Conservation (phyloP, 2,329 filamentous ascomycete genomes). For the Fonsecaea pedrosoi region DNA sequence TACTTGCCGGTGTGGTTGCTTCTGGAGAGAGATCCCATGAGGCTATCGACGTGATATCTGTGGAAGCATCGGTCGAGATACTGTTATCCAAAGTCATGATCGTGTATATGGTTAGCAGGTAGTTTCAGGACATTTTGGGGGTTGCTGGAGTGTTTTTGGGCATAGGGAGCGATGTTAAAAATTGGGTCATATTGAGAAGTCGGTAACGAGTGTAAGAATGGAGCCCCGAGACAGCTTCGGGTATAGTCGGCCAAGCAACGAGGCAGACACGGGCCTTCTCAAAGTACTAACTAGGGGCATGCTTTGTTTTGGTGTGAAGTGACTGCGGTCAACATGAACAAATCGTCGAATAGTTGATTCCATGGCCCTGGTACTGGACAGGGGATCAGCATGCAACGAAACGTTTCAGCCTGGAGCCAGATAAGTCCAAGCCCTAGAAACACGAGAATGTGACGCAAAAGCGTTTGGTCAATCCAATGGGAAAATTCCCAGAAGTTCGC, state of each 20-base stretch:
- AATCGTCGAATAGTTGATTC: slow-evolving; percentile 5
- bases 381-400: slow-evolving; percentile 19
- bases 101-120: slow-evolving; percentile 10
- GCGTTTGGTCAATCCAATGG: slow-evolving; percentile 20
- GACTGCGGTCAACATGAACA: slow-evolving; percentile 10
- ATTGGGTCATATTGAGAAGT: slow-evolving; percentile 12
- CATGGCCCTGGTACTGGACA: neutral
- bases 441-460: slow-evolving; percentile 32
- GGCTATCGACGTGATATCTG: slow-evolving; percentile 24
- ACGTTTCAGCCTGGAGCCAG: slow-evolving; percentile 35
- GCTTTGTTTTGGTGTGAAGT: slow-evolving; percentile 11
- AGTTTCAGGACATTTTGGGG: slow-evolving; percentile 18
- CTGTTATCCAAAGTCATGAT: slow-evolving; percentile 28
- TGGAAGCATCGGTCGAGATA: slow-evolving; percentile 18
- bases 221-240: slow-evolving; percentile 29
- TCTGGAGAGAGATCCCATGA: slow-evolving; percentile 31
- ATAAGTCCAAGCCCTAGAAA: slow-evolving; percentile 12
- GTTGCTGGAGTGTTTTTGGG: slow-evolving; percentile 10
- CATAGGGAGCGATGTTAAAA: slow-evolving; percentile 10
- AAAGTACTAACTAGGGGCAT: neutral
- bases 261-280: slow-evolving; percentile 31
- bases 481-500: slow-evolving; percentile 8
- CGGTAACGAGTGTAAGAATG: slow-evolving; percentile 16
- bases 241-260: slow-evolving; percentile 32
- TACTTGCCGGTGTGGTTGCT: slow-evolving; percentile 9